Conservation (phyloP, 2,329 filamentous ascomycete genomes). For the Hypomyces rosellus region DNA sequence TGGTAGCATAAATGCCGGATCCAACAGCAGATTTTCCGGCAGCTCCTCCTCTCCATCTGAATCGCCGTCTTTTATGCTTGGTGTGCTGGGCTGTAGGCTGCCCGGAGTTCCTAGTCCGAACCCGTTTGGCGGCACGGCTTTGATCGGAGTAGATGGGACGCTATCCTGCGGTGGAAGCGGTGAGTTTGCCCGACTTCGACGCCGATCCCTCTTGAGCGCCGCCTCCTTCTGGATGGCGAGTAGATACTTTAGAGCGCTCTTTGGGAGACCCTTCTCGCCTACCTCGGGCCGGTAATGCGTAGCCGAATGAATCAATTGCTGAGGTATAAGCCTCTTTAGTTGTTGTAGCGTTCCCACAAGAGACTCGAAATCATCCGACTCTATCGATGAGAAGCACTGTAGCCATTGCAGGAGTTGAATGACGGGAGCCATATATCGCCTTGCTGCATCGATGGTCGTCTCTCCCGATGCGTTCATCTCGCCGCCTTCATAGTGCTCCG, state of each 20-base stretch:
- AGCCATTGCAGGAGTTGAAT: conserved; percentile 96
- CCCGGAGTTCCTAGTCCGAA: conserved; percentile 38
- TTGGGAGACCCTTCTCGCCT: conserved; percentile 84
- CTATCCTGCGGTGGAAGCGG: conserved; percentile 34
- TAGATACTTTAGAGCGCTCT: conserved; percentile 83
- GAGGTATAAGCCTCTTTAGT: conserved; percentile 73
- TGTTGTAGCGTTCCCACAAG: conserved; percentile 86
- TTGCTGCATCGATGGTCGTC: conserved; percentile 74
- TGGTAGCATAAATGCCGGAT: conserved; percentile 86
- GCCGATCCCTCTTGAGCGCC: conserved; percentile 50
- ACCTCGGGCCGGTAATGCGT: conserved; percentile 93
- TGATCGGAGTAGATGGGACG: conserved; percentile 40
- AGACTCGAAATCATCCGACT: conserved; percentile 76
- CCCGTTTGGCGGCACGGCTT: conserved; percentile 32
- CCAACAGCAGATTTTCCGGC: conserved; percentile 71
- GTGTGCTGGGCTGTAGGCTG: conserved; percentile 35
- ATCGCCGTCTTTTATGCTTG: conserved; percentile 26
- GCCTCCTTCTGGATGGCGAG: conserved; percentile 71
- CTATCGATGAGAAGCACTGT: conserved; percentile 92
- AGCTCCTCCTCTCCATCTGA: conserved; percentile 53
- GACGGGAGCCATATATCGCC: conserved; percentile 79
- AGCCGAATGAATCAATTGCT: conserved; percentile 85
- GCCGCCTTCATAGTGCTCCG: conserved; percentile 91
- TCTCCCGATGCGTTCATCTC: conserved; percentile 82
- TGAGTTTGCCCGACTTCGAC: conserved; percentile 41